Evolutionary conservation across 2,329 filamentous ascomycete species (phyloP).

Genomic region (Penicillium occitanis): DNA sequence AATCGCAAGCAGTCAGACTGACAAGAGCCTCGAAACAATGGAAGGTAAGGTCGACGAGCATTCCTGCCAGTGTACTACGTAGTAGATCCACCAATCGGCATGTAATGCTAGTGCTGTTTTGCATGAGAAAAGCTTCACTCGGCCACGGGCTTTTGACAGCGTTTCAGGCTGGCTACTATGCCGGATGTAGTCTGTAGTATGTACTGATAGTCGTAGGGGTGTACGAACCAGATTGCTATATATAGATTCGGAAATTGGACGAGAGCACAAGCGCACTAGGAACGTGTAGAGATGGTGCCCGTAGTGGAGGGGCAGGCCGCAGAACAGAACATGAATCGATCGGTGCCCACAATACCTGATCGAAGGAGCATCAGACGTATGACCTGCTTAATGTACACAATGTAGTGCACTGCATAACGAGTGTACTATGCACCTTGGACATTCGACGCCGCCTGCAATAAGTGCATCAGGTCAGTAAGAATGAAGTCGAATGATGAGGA

Average conservation of each 20-base stretch:
- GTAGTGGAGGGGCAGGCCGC: neutral
- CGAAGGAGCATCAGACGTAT: neutral
- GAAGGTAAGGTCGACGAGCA: constrained; percentile 1
- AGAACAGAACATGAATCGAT: constrained; percentile 4
- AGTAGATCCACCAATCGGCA: constrained; percentile 1
- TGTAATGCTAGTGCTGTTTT: neutral
- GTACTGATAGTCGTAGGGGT: neutral
- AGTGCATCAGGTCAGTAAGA: neutral
- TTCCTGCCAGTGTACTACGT: neutral
- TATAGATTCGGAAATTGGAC: constrained; percentile 4
- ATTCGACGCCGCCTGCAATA: neutral
- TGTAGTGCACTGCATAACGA: neutral
- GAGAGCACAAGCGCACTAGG: neutral
- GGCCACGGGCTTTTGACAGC: neutral
- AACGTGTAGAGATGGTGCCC: neutral
- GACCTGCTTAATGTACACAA: neutral
- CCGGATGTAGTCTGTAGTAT: neutral
- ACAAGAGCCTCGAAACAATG: constrained; percentile 2
- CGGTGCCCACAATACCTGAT: constrained; percentile 1
- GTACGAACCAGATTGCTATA: neutral
- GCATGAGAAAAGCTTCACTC: constrained; percentile 4
- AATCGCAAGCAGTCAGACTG: neutral
- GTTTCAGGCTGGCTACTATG: neutral
- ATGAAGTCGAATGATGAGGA: neutral
- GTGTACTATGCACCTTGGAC: neutral